Evolutionary conservation across 305 asterid species (phyloP).

Genomic region (Fraxinus greggii): DNA sequence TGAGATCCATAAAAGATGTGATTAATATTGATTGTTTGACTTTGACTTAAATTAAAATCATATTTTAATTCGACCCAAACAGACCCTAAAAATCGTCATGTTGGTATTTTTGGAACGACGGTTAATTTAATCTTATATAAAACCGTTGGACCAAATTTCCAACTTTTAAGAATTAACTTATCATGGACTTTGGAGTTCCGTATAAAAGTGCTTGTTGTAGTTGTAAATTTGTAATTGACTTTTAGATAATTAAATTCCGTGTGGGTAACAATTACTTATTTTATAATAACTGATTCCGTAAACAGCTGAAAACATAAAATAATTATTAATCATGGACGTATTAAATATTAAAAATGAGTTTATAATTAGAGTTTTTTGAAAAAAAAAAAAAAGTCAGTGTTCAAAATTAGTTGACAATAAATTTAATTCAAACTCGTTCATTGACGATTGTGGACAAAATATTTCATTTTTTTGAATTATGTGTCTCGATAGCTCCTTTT

Average conservation of each 20-base stretch:
- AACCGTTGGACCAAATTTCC: neutral
- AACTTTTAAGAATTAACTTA: neutral
- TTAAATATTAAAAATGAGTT: too few relatives aligned
- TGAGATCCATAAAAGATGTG: too few relatives aligned
- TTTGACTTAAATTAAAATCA: too few relatives aligned
- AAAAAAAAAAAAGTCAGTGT: too few relatives aligned
- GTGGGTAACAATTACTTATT: constrained; percentile 13
- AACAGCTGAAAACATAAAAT: neutral
- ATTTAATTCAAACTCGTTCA: neutral
- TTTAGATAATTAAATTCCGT: constrained; percentile 20
- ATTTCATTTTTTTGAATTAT: too few relatives aligned
- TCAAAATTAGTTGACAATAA: neutral
- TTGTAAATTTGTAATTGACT: constrained; percentile 2
- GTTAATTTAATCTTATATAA: neutral
- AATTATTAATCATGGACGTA: neutral
- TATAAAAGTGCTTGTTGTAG: neutral
- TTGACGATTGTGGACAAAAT: neutral
- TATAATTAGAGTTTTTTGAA: neutral
- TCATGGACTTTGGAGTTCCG: neutral
- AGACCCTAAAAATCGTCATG: neutral
- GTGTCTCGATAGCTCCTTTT: neutral
- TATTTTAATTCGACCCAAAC: too few relatives aligned
- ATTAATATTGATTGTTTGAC: too few relatives aligned
- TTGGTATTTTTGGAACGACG: neutral
- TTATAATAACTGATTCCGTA: neutral